Evolutionary conservation across 768 basidiomycete species (phyloP).

Genomic region (Lentinula lateritia): DNA sequence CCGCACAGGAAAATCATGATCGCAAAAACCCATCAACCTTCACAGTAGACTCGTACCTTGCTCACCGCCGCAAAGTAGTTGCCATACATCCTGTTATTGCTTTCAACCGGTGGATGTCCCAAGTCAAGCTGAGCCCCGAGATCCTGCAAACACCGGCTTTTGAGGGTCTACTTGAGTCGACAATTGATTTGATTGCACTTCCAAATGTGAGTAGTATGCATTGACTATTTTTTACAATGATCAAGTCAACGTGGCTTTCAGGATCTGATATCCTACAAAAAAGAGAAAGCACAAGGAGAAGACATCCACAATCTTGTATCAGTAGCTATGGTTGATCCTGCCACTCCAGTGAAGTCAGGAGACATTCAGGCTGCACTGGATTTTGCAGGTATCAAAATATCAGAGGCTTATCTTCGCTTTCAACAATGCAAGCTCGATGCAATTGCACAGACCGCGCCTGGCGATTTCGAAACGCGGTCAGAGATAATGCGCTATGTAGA

Average conservation of each 20-base stretch:
- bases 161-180: neutral
- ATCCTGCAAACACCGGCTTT: neutral
- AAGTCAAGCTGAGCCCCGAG: neutral
- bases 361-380: neutral
- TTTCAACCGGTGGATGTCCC: neutral
- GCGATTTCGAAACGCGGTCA: neutral
- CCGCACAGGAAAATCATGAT: neutral
- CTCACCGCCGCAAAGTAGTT: neutral
- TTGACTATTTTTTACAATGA: neutral
- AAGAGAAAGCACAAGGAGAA: neutral
- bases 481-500: neutral
- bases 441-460: neutral
- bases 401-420: neutral
- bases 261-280: neutral
- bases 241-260: neutral
- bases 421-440: neutral
- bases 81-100: neutral
- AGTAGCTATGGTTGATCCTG: neutral
- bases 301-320: neutral
- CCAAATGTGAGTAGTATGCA: neutral
- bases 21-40: neutral
- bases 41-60: neutral
- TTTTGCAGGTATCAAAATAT: neutral
- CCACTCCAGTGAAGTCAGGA: neutral
- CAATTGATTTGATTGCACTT: neutral